These are phyloP conservation scores for Leccinum subrobustum DNA, from an alignment of 1,284 basidiomycete species.

Conservation along the genomic window DNA sequence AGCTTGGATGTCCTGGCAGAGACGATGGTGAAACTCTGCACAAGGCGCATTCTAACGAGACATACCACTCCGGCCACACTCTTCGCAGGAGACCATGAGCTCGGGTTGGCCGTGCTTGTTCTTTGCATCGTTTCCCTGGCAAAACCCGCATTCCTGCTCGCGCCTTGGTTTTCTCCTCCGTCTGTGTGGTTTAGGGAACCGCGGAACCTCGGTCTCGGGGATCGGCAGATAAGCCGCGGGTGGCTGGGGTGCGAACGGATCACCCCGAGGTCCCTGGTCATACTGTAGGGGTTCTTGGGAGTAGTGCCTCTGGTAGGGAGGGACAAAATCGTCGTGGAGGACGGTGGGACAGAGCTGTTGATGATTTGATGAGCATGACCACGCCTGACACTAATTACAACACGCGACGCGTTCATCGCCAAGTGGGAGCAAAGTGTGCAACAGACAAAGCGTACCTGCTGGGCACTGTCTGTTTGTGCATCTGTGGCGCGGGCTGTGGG, in stretches of 20 bases:
- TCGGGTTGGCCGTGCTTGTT: constrained; percentile 60
- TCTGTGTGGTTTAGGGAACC: constrained; percentile 44
- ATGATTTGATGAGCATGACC: constrained; percentile 23
- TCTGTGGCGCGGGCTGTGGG: constrained; percentile 39
- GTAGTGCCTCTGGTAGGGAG: constrained; percentile 32
- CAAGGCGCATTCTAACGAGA: constrained; percentile 25
- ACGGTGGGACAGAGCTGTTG: constrained; percentile 21
- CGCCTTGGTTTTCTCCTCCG: constrained; percentile 52
- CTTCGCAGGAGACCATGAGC: constrained; percentile 65
- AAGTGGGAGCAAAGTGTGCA: constrained; percentile 15
- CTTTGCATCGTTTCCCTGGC: constrained; percentile 56
- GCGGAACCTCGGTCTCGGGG: constrained; percentile 31
- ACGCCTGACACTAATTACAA: constrained; percentile 26
- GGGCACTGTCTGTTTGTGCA: constrained; percentile 3
- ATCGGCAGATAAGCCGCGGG: constrained; percentile 50
- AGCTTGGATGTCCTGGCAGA: constrained; percentile 71
- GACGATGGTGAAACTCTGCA: constrained; percentile 16
- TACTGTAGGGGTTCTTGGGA: constrained; percentile 45
- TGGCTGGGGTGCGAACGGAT: constrained; percentile 71
- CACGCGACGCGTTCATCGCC: constrained; percentile 53
- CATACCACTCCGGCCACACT: constrained; percentile 64
- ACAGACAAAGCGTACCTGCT: constrained; percentile 33
- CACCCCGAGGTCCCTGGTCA: constrained; percentile 72
- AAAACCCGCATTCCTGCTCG: constrained; percentile 68
- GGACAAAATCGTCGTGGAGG: constrained; percentile 14